Base-by-base conservation (phyloP, 495 filamentous ascomycete genomes). In the Beverwykella pulmonaria region DNA sequence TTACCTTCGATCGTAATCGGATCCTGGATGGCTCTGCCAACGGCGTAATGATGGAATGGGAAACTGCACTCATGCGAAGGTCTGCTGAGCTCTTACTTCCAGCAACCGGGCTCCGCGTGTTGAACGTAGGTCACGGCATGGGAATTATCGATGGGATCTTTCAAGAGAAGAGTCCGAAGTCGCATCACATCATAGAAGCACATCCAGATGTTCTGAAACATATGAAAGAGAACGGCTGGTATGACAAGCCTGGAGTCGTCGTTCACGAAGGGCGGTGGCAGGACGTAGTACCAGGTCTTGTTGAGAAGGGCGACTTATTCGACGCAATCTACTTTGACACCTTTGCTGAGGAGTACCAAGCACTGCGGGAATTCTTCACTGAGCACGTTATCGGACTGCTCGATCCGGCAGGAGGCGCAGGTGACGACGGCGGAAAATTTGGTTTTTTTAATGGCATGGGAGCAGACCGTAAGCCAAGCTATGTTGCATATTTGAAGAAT, bases 311-410 rank as follows among this genome's bases (percentile, higher is more conserved):
- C 7, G 81, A 87, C 48, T 78, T 86, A 25, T 95, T 93, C 74
- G 92, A 98, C 75, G 92, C 89, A 34, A 93, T 98, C 59, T 98
- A 97, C 79, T 98, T 97, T 71, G 95, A 98, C 74, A 98, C 94
- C 0, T 98, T 97, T 70, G 94, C 93, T 8, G 95, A 98, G 78
- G 87, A 90, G 49, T 98, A 98, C 78, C 80, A 78, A 5, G 90
- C 91, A 74, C 84, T 98, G 44, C 88, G 88, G 32, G 81, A 86
- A 30, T 98, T 98, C 79, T 96, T 98, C 75, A 86, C 82, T 14
- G 93, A 98, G 74, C 88, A 87, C 67, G 86, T 97, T 0, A 89
- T 95, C 50, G 87, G 84, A 0, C 74, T 98, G 46, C 78, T 98
- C 3, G 88, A 90, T 72, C 78, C 83, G 1, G 62, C 53, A 12